These are phyloP conservation scores for Clarkia xantiana DNA, from an alignment of 345 rosid species.

Conservation along the genomic window DNA sequence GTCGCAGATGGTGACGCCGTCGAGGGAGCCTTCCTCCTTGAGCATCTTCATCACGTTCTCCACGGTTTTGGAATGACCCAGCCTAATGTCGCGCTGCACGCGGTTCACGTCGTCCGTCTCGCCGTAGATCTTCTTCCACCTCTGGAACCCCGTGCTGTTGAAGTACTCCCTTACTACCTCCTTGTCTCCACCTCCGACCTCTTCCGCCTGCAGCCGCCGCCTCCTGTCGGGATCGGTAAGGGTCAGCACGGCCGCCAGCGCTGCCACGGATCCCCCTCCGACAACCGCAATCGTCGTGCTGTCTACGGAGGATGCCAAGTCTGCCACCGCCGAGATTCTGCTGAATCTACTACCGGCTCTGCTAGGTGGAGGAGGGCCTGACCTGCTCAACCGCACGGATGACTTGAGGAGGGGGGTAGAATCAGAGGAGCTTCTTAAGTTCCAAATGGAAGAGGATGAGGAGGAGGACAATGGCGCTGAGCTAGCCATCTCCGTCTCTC, in stretches of 20 bases:
- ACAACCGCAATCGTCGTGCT: slow-evolving; percentile 52
- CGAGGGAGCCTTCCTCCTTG: slow-evolving; percentile 54
- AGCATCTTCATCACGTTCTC: slow-evolving; percentile 69
- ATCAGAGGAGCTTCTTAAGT: too few relatives aligned
- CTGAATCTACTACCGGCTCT: slow-evolving; percentile 10
- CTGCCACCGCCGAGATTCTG: slow-evolving; percentile 29
- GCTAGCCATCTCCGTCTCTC: slow-evolving; percentile 31
- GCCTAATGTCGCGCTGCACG: slow-evolving; percentile 66
- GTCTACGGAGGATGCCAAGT: slow-evolving; percentile 35
- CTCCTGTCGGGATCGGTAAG: slow-evolving; percentile 74
- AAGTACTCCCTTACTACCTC: slow-evolving; percentile 88
- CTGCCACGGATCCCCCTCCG: slow-evolving; percentile 81
- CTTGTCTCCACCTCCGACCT: slow-evolving; percentile 84
- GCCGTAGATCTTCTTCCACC: slow-evolving; percentile 91
- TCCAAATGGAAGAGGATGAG: slow-evolving; percentile 10
- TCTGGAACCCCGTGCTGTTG: slow-evolving; percentile 74
- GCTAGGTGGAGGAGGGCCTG: background rate
- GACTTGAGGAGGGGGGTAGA: background rate
- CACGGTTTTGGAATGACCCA: slow-evolving; percentile 77
- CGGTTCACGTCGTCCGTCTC: slow-evolving; percentile 78
- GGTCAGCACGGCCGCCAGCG: slow-evolving; percentile 64
- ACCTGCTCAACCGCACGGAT: slow-evolving; percentile 4
- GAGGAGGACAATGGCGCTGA: slow-evolving; percentile 40
- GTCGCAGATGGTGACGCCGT: slow-evolving; percentile 75
- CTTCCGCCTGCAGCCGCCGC: slow-evolving; percentile 71